Evolutionary conservation across 805 yeast genomes (phyloP).

Genomic region (Pichia occidentalis): DNA sequence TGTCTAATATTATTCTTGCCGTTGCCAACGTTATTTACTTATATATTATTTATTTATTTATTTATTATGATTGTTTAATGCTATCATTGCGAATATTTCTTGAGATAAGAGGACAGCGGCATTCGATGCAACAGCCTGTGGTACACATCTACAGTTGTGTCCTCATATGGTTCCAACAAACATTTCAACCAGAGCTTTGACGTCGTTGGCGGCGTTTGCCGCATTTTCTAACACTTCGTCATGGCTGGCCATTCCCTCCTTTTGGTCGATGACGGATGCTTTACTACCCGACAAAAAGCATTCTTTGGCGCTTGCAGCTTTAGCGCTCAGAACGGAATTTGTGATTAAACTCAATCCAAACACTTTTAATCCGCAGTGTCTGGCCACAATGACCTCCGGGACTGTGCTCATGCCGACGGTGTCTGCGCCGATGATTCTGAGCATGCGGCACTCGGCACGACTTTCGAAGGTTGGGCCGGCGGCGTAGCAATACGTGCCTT

Average conservation of each 20-base stretch:
- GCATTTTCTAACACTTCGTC: constrained; percentile 88
- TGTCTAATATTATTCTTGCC: too few relatives aligned
- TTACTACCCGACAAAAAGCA: too few relatives aligned
- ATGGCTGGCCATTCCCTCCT: constrained; percentile 80
- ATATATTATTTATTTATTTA: constrained; percentile 1
- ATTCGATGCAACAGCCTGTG: too few relatives aligned
- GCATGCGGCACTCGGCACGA: constrained; percentile 82
- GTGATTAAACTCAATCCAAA: constrained; percentile 84
- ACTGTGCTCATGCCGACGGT: constrained; percentile 98
- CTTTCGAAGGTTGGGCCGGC: constrained; percentile 94
- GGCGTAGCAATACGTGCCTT: constrained; percentile 80
- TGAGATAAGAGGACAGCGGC: too few relatives aligned
- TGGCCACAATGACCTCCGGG: constrained; percentile 89
- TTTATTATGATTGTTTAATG: not conserved
- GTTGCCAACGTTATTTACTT: not conserved
- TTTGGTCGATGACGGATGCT: constrained; percentile 34
- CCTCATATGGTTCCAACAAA: constrained; percentile 36
- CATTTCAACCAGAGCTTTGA: constrained; percentile 60
- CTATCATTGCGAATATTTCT: too few relatives aligned
- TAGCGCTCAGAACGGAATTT: constrained; percentile 66
- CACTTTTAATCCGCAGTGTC: constrained; percentile 79
- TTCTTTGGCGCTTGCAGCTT: constrained; percentile 61
- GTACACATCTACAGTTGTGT: not conserved
- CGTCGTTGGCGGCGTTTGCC: constrained; percentile 71
- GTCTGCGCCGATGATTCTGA: constrained; percentile 74